A percentile compares a stretch with the other conserved stretches of the same genome.
phyloP scores from a whole-genome alignment of 108 stramenopile species.

The Fragilariopsis cylindrus region DNA sequence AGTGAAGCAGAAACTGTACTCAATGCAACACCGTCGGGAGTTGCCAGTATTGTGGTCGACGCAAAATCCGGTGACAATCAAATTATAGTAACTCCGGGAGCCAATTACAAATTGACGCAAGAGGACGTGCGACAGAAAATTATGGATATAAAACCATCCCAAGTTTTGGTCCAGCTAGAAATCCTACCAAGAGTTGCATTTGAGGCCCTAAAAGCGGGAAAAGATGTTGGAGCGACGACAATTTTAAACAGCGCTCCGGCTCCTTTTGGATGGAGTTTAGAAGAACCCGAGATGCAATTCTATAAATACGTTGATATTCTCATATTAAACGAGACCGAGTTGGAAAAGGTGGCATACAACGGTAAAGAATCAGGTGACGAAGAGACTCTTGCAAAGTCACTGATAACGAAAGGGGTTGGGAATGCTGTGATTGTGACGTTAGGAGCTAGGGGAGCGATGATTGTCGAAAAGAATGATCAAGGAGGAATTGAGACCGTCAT shows the following conservation, averaged over 20 bases:
- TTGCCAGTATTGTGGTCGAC: slow-evolving; percentile 78
- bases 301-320: slow-evolving; percentile 70
- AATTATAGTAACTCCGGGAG: slow-evolving; percentile 84
- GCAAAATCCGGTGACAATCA: slow-evolving; percentile 71
- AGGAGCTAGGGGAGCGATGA: slow-evolving; percentile 82
- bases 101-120: slow-evolving; percentile 65
- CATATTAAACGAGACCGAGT: slow-evolving; percentile 82
- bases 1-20: slow-evolving; percentile 36
- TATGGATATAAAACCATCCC: slow-evolving; percentile 30
- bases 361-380: slow-evolving; percentile 42
- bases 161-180: slow-evolving; percentile 82
- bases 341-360: slow-evolving; percentile 41
- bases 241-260: slow-evolving; percentile 81
- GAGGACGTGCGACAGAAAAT: slow-evolving; percentile 53
- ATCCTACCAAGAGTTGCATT: slow-evolving; percentile 66
- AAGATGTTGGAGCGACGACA: slow-evolving; percentile 64
- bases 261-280: slow-evolving; percentile 47
- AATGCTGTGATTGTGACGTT: slow-evolving; percentile 79
- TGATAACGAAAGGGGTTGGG: slow-evolving; percentile 62
- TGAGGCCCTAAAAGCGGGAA: slow-evolving; percentile 63
- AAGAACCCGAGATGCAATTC: slow-evolving; percentile 76
- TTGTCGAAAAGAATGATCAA: slow-evolving; percentile 52
- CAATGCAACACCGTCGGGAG: slow-evolving; percentile 52
- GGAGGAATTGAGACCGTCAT: slow-evolving; percentile 17
- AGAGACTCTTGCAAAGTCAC: slow-evolving; percentile 46